Base-by-base conservation (phyloP, 805 yeast species). In the Kluyveromyces aestuarii region DNA sequence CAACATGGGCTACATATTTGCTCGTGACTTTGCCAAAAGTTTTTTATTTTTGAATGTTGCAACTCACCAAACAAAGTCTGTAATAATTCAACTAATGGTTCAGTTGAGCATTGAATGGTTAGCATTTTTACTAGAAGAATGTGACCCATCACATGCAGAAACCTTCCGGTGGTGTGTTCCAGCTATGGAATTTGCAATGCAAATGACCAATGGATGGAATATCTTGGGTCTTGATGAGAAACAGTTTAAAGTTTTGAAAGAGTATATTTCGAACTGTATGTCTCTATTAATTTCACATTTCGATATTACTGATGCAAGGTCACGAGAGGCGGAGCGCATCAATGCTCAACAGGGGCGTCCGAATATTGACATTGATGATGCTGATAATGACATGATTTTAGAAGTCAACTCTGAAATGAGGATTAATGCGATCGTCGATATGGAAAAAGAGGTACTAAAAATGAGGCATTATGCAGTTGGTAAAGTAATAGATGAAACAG, bases 251-350 rank as follows among this genome's bases (percentile, higher is more conserved):
- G 67, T 74, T 37, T 70, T 93, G 54, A 82, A 89, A 56, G 74
- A 79, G 46, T 88, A 87, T 60, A 96, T 93, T 42, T 95, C 97
- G 1, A 86, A 95, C 1, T 89, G 97, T 67, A 87, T 93, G 89
- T 82, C 97, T 1, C 71, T 93, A 46, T 72, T 93, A 51, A 91
- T 93, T 53, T 87, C 96, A 0, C 98, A 93, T 68, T 93, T 93
- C 61, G 99, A 93, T 68, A 89, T 93, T 46, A 93, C 91, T 96
- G 98, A 98, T 44, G 97, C 97, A 0, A 76, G 98, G 59, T 85
- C 96, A 1, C 52, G 77, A 63, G 67, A 75, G 70, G 81, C 79
- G 46, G 82, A 76, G 56, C 72, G 77, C 45, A 75, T 73, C 59
- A 59, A 53, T 42, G 55, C 48, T 46, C 69, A 54, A 51, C 67